Base-by-base conservation (phyloP, 768 basidiomycete species). In the Hydnomerulius pinastri region DNA sequence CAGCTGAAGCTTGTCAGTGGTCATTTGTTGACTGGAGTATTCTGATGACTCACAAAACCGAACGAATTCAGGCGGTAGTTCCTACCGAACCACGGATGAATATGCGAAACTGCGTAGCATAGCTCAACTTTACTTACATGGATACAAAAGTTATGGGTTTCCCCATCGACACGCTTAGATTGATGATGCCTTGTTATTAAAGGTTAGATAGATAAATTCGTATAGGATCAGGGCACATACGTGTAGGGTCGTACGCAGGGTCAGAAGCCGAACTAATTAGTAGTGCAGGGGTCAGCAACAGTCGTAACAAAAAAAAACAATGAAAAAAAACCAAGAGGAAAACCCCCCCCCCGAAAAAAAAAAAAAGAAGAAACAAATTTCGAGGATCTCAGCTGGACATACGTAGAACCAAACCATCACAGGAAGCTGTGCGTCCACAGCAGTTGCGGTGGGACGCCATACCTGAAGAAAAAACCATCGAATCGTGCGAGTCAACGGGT, bases 1-100 rank as follows among this genome's bases (percentile, higher is more conserved):
- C 23, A 83, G 68, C 77, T 79, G 30, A 20, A 20, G n/a, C 3
- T 27, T 12, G 44, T 76, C 28, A 51, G 41, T 40, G 37, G 43
- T 8, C 15, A 43, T 12, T 33, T 39, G 4, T 1, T 4, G 2
- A 30, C 11, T 6, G 4, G 3, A 9, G 8, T 11, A 11, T 15
- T 12, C 1, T 15, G 21, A 30, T 12, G 13, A 9, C 57, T 39
- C 24, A 60, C 59, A 15, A 60, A 60, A 32, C 59, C 59, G 24
- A 60, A 60, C 0, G 57, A 56, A 33, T 60, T 60, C 15, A 2
- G 12, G 9, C 57, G 59, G 30, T 46, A 56, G 32, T 60, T 60
- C 13, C 59, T 60, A 42, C 17, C 10, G 10, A 20, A 7, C 17
- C 44, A 4, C 10, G 30, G 29, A 17, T 46, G 6, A 48, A 36